Evolutionary conservation across 176 grass and related monocot species (phyloP), one percentile per base, ranked within the genome.

Genomic region (Ensete glaucum): DNA sequence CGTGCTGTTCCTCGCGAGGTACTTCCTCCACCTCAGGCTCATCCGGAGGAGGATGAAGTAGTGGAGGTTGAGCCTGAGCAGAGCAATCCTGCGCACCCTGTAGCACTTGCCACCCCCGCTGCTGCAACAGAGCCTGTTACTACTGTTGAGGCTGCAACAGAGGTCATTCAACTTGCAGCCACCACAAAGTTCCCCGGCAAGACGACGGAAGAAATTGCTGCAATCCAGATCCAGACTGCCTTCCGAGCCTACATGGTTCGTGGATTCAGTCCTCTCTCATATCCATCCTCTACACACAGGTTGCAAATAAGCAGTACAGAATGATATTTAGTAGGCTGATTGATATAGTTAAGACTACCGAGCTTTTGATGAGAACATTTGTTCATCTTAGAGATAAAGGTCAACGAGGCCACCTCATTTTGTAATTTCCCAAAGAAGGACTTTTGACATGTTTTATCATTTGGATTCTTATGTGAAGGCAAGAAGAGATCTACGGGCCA

Each of bases 201-300:
- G 70, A 87, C 89, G n/a, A 85, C 63, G 49, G 92, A 96, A 85
- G 85, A 96, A 73, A 50, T 84, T 4, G 89, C 92, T 1, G 89
- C 92, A 76, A 84, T 64, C 34, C 4, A 43, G 34, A 43, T 43
- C 34, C 34, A 43, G 34, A 43, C 34, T 43, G 34, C 34, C 34
- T 92, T 96, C 76, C 82, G 92, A 50, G 92, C 87, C 57, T 92
- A 96, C 75, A 76, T 96, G 92, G 92, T 96, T 92, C 51, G 23
- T 79, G n/a, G 76, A 87, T 74, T 23, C 63, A 60, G 13, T n/a
- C 51, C 56, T 75, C 34, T 43, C 34, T 43, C 34, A 43, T 43
- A 43, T 43, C 34, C 3, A 43, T 43, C 34, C 34, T 34, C 29
- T 34, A 34, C 2, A 34, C 29, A 34, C 3, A 34, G 29, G 29